Conservation (phyloP, 257 asterid genomes). For the Solanum pennellii region DNA sequence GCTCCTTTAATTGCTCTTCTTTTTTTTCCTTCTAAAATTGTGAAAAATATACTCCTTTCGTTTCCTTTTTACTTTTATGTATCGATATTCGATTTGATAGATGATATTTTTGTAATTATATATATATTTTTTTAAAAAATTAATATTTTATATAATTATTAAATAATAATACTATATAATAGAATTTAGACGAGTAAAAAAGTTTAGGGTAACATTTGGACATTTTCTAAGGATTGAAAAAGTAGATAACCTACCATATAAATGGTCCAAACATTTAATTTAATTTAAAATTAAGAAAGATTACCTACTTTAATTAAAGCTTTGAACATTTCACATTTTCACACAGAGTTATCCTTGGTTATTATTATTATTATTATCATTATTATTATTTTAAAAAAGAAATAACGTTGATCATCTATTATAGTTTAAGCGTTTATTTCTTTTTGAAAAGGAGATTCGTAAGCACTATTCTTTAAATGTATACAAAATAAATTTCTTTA, state of each 20-base stretch:
- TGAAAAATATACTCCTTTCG: background rate
- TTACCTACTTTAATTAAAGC: background rate
- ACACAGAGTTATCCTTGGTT: background rate
- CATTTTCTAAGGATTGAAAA: background rate
- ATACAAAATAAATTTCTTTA: rapidly evolving
- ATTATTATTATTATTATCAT: no score
- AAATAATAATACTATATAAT: background rate
- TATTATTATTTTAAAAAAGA: no score
- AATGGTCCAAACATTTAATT: background rate
- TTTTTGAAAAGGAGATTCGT: background rate
- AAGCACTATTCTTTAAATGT: rapidly evolving
- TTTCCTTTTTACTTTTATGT: background rate
- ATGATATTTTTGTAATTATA: no score
- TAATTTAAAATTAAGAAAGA: background rate
- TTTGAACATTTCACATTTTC: background rate
- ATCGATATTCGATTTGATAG: background rate
- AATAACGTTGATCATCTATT: background rate
- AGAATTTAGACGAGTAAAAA: background rate
- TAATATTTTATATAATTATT: background rate
- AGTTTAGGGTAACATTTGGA: background rate
- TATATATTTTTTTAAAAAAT: no score
- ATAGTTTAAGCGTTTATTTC: background rate
- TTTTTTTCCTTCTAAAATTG: background rate
- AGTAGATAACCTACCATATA: background rate
- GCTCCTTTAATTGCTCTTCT: background rate